Conservation (phyloP, 1,284 basidiomycete genomes). For the Fistulinella cinereoalba region DNA sequence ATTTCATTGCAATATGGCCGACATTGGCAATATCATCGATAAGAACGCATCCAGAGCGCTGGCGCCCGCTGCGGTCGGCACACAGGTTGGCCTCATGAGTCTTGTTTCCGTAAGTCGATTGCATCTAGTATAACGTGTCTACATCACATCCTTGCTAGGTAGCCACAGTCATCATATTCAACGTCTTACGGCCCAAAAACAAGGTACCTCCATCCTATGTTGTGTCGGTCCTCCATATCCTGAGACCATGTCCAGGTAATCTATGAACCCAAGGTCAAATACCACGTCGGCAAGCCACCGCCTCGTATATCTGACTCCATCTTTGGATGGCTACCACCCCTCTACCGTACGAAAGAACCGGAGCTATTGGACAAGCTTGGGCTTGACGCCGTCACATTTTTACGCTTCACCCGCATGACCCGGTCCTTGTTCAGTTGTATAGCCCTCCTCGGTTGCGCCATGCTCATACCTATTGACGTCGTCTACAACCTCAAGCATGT, state of each 20-base stretch:
- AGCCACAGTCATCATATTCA: constrained; percentile 68
- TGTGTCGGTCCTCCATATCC: background rate
- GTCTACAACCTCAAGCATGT: constrained; percentile 53
- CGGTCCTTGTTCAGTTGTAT: constrained; percentile 75
- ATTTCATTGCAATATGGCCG: constrained; percentile 33
- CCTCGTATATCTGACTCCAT: constrained; percentile 80
- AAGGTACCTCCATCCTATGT: constrained; percentile 44
- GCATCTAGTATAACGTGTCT: background rate
- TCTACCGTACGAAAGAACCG: constrained; percentile 81
- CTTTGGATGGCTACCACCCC: constrained; percentile 87
- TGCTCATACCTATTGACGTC: constrained; percentile 81
- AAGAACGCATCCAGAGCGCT: constrained; percentile 51
- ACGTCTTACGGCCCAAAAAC: constrained; percentile 75
- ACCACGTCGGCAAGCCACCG: constrained; percentile 80
- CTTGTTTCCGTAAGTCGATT: constrained; percentile 56
- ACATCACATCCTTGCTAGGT: constrained; percentile 38
- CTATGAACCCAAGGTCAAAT: constrained; percentile 88
- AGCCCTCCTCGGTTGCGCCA: constrained; percentile 63
- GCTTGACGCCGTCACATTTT: constrained; percentile 89
- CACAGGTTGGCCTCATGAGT: constrained; percentile 76
- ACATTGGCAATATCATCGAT: constrained; percentile 44
- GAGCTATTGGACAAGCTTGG: constrained; percentile 89
- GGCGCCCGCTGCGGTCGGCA: constrained; percentile 79
- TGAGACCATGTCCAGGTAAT: constrained; percentile 48
- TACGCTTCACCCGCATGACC: constrained; percentile 88